Evolutionary conservation across 148 eudicot species (phyloP).

Genomic region (Camellia granthamiana): DNA sequence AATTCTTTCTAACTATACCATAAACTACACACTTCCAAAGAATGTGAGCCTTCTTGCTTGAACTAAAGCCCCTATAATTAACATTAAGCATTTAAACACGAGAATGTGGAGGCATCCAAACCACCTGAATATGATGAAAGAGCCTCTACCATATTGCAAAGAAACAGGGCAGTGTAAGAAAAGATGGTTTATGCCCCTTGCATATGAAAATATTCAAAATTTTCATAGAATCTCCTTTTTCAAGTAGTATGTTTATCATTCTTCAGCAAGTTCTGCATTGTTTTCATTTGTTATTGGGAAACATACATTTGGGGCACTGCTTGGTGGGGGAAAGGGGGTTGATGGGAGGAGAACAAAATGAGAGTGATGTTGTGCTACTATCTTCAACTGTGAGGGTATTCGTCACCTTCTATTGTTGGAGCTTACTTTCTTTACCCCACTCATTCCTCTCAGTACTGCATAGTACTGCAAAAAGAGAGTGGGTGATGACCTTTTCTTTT

Average conservation of each 20-base stretch:
- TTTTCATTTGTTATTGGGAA: background rate
- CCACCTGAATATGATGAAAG: no score
- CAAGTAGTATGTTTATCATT: background rate
- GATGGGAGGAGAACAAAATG: background rate
- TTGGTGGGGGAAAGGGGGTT: background rate
- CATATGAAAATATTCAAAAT: background rate
- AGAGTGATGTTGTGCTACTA: background rate
- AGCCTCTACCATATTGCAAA: no score
- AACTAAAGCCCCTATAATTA: no score
- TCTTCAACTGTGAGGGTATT: background rate
- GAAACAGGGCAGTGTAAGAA: no score
- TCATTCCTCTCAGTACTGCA: background rate
- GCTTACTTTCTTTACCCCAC: slow-evolving; percentile 5
- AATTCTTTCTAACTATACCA: no score
- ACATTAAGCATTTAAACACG: no score
- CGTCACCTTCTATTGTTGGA: background rate
- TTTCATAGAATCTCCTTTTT: background rate
- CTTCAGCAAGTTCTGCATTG: background rate
- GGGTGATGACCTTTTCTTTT: background rate
- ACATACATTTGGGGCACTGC: background rate
- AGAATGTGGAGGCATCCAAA: no score
- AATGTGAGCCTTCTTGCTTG: no score
- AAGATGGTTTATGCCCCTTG: background rate
- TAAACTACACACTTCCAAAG: no score
- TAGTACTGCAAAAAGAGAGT: background rate